Evolutionary conservation across 805 yeast genomes (phyloP).

Genomic region (Cyberlindnera maclurae): DNA sequence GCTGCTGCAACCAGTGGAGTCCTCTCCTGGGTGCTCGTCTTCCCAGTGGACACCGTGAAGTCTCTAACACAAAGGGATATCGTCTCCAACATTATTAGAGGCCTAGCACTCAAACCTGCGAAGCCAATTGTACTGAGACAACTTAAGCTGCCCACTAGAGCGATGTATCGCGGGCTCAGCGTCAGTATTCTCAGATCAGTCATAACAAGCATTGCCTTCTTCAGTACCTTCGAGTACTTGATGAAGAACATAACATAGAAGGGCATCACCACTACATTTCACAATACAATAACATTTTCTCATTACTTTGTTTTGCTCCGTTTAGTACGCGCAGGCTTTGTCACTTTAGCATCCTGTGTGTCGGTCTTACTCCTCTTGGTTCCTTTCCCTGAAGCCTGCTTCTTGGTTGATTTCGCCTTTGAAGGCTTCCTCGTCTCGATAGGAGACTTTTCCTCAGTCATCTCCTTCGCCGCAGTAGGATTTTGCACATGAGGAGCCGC

Average conservation of each 20-base stretch:
- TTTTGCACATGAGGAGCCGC: too few relatives aligned
- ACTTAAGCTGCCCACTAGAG: constrained; percentile 34
- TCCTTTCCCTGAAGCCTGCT: too few relatives aligned
- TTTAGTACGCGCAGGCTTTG: constrained; percentile 1
- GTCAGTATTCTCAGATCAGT: constrained; percentile 69
- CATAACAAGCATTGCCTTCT: constrained; percentile 67
- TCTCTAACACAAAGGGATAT: constrained; percentile 69
- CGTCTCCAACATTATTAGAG: constrained; percentile 57
- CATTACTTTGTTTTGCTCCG: constrained; percentile 13
- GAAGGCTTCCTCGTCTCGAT: too few relatives aligned
- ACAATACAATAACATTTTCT: neutral
- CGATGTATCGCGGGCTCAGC: constrained; percentile 71
- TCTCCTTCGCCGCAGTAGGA: too few relatives aligned
- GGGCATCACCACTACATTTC: neutral
- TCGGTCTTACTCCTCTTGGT: neutral
- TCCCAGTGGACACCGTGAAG: constrained; percentile 78
- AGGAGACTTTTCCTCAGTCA: too few relatives aligned
- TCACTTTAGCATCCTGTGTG: constrained; percentile 4
- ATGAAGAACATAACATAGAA: constrained; percentile 46
- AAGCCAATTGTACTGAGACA: constrained; percentile 28
- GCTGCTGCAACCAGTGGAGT: constrained; percentile 82
- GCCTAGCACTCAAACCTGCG: constrained; percentile 36
- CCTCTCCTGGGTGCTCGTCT: constrained; percentile 65
- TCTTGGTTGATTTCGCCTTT: too few relatives aligned
- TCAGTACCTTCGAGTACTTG: constrained; percentile 60